These are phyloP conservation scores for Oryza longistaminata DNA, from an alignment of 176 grass and related monocot species.

Conservation along the genomic window DNA sequence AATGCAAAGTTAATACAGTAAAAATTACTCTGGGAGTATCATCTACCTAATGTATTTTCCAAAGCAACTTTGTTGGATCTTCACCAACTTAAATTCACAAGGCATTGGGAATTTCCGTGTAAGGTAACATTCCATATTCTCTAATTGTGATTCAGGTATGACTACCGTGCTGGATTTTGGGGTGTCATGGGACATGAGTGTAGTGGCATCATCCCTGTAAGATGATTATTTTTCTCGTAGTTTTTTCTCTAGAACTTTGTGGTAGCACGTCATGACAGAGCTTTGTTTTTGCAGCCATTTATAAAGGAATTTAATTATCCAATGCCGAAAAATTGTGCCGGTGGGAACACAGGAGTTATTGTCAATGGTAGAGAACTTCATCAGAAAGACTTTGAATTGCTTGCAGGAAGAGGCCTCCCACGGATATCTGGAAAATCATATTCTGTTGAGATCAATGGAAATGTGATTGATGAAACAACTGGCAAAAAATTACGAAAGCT, in stretches of 20 bases:
- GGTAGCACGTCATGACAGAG: background rate
- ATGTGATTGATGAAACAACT: conserved; percentile 57
- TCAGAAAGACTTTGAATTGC: conserved; percentile 80
- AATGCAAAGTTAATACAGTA: background rate
- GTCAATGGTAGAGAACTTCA: conserved; percentile 96
- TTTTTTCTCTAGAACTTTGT: background rate
- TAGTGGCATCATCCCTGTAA: conserved; percentile 93
- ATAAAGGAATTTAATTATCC: conserved; percentile 83
- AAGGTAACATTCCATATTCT: conserved; percentile 28
- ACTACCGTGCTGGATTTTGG: conserved; percentile 96
- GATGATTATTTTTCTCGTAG: conserved; percentile 10
- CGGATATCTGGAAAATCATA: conserved; percentile 58
- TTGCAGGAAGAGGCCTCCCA: conserved; percentile 75
- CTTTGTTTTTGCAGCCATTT: conserved; percentile 61
- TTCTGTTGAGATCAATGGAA: conserved; percentile 76
- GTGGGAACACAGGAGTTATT: conserved; percentile 65
- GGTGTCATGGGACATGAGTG: conserved; percentile 77
- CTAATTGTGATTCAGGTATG: conserved; percentile 63
- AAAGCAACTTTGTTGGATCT: background rate
- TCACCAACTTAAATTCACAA: conserved; percentile 4
- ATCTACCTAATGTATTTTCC: background rate
- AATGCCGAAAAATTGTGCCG: conserved; percentile 63
- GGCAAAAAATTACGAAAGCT: conserved; percentile 62
- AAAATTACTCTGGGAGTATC: background rate
- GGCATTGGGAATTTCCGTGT: background rate